Conservation (phyloP, 2,329 filamentous ascomycete genomes). For the Colletotrichum eremochloae region DNA sequence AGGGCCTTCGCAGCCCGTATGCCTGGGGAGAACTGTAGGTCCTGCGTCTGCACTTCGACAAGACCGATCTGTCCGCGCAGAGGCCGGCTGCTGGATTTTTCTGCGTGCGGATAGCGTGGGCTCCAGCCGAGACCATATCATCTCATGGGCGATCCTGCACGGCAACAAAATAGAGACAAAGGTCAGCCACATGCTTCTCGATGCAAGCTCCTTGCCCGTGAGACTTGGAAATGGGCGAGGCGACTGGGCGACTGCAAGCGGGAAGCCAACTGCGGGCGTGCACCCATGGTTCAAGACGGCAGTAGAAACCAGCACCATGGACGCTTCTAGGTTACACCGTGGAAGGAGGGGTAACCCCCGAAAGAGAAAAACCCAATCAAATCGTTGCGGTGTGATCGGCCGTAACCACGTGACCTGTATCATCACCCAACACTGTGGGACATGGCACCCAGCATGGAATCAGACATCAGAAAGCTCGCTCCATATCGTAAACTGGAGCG, state of each 20-base stretch:
- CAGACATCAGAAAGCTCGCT: slow-evolving; percentile 35
- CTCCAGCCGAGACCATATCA: slow-evolving; percentile 33
- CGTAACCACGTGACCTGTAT: slow-evolving; percentile 6
- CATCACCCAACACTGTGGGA: slow-evolving; percentile 16
- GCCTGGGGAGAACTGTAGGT: slow-evolving; percentile 19
- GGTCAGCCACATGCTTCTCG: slow-evolving; percentile 31
- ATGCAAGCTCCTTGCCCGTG: slow-evolving; percentile 19
- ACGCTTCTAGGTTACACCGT: neutral
- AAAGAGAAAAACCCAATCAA: neutral
- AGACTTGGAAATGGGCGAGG: slow-evolving; percentile 8
- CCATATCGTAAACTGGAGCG: neutral
- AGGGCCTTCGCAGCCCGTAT: slow-evolving; percentile 21
- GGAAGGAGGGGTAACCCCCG: no score
- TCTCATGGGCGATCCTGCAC: slow-evolving; percentile 30
- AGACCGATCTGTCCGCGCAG: slow-evolving; percentile 27
- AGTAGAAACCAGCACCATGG: slow-evolving; percentile 2
- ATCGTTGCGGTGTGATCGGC: neutral
- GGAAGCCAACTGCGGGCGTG: slow-evolving; percentile 20
- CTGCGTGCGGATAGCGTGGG: slow-evolving; percentile 35
- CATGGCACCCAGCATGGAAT: slow-evolving; percentile 19
- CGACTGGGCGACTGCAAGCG: slow-evolving; percentile 26
- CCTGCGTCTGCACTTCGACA: slow-evolving; percentile 31
- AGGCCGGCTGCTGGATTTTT: slow-evolving; percentile 23
- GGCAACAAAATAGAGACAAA: slow-evolving; percentile 39
- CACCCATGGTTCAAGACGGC: neutral